Evolutionary conservation across 2,329 filamentous ascomycete species (phyloP), one percentile per base, ranked within the genome.

Genomic region (Macroventuria anomochaeta): DNA sequence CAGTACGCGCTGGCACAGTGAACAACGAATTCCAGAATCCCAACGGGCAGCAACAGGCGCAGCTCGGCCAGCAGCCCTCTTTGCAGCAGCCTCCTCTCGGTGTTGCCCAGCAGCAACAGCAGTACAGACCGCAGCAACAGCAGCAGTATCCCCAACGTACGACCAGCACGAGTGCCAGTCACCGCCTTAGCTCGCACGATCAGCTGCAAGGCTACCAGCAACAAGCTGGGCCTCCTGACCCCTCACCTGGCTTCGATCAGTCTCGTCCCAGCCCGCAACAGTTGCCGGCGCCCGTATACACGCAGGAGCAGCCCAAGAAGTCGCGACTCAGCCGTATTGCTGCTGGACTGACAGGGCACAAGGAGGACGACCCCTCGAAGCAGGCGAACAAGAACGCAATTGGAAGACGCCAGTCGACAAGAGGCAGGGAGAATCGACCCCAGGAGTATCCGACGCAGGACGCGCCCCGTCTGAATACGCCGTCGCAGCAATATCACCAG

Each of bases 241-340:
- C 62, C 29, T 57, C 66, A 15, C 59, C 65, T 23, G 59, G 57
- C 55, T 56, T 66, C 46, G 67, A 72, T 7, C 47, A 36, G 17
- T 15, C 50, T 18, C 47, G 39, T 40, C 15, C 52, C 23, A 7
- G 34, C 23, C 23, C 41, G 17, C 51, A 54, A 28, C 51, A 43
- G 40, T 34, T 32, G 23, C 50, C 65, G 44, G n/a, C 57, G 53
- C 59, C 53, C 25, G 46, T 23, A 13, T 56, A 56, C 44, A 31
- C 23, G 29, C 55, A 58, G 18, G 55, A 61, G 39, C 55, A 65
- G 17, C 67, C 69, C 58, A 73, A 72, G 55, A 65, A 67, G 47
- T 72, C 70, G 43, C 60, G 72, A 17, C 64, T 70, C 53, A 72
- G 69, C 58, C 70, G 70, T 54, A 66, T 74, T 26, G 64, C 61